Percentiles rank a stretch among this genome's conserved stretches.
These are phyloP conservation scores for Fusarium subtropicale DNA, from an alignment of 2,329 filamentous ascomycete species.

Conservation along the genomic window DNA sequence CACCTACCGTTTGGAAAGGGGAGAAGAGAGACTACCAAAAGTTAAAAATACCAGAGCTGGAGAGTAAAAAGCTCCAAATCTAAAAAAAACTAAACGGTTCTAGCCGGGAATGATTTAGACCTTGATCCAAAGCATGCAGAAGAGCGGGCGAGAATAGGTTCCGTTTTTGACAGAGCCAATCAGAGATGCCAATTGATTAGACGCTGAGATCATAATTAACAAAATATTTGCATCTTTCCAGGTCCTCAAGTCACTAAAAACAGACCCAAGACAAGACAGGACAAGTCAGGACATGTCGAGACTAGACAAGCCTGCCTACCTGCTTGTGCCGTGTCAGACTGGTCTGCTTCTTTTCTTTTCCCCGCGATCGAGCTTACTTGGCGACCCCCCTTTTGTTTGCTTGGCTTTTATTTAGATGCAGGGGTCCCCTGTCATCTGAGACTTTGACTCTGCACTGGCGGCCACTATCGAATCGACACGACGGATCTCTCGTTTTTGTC, in stretches of 20 bases:
- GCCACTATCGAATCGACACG: constrained; percentile 25
- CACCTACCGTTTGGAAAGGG: not conserved
- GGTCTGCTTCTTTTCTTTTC: not conserved
- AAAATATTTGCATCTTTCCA: not conserved
- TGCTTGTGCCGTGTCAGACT: not conserved
- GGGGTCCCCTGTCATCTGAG: constrained; percentile 8
- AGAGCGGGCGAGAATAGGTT: constrained; percentile 11
- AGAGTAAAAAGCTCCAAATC: not conserved
- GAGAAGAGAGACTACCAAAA: constrained; percentile 13
- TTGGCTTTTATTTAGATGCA: constrained; percentile 2
- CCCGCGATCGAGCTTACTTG: constrained; percentile 22
- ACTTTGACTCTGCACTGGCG: not conserved
- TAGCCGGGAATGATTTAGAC: constrained; percentile 4
- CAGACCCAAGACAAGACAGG: constrained; percentile 4
- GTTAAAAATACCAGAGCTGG: constrained; percentile 13
- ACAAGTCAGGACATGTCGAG: not conserved
- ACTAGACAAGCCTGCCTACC: not conserved
- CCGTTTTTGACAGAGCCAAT: constrained; percentile 4
- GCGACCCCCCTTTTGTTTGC: not conserved
- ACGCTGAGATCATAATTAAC: constrained; percentile 10
- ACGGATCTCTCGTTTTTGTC: not conserved
- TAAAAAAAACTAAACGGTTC: constrained; percentile 7
- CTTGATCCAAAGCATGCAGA: not conserved
- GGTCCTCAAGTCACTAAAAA: constrained; percentile 4
- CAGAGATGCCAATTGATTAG: not conserved